phyloP scores from a whole-genome alignment of 23 red algal species.

The Cyanidioschyzon merolae region DNA sequence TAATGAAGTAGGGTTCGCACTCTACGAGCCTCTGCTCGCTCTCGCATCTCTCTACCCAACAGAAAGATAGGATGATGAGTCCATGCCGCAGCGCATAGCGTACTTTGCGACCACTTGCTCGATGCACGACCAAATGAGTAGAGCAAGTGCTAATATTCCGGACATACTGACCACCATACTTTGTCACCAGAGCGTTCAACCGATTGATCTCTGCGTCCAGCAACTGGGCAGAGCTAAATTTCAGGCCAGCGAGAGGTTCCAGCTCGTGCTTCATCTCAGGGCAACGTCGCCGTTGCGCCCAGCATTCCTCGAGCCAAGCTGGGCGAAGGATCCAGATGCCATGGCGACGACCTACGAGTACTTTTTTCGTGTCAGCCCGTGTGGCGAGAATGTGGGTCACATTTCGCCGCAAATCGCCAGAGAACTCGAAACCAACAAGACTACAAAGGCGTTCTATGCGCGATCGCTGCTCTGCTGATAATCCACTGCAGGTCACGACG shows the following conservation, averaged over 20 bases:
- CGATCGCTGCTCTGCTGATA: neutral
- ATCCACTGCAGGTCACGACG: neutral
- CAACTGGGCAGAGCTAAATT: neutral
- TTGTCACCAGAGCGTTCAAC: neutral
- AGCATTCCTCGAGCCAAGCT: neutral
- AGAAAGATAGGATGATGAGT: neutral
- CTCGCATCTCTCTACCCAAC: neutral
- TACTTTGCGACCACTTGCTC: neutral
- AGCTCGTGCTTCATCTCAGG: neutral
- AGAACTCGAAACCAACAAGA: neutral
- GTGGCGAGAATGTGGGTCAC: conserved; percentile 1
- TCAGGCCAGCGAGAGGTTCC: neutral
- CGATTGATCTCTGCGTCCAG: neutral
- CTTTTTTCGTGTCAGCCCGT: neutral
- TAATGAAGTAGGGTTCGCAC: neutral
- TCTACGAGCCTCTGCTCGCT: neutral
- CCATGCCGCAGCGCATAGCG: neutral
- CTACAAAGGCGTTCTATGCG: neutral
- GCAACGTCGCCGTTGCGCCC: neutral
- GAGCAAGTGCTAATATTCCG: neutral
- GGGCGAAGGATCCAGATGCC: neutral
- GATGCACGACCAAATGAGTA: neutral
- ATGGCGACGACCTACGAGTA: neutral
- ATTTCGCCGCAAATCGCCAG: neutral
- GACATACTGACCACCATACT: neutral